Evolutionary conservation across 805 yeast genomes (phyloP).

Genomic region (Dipodascus albidus): DNA sequence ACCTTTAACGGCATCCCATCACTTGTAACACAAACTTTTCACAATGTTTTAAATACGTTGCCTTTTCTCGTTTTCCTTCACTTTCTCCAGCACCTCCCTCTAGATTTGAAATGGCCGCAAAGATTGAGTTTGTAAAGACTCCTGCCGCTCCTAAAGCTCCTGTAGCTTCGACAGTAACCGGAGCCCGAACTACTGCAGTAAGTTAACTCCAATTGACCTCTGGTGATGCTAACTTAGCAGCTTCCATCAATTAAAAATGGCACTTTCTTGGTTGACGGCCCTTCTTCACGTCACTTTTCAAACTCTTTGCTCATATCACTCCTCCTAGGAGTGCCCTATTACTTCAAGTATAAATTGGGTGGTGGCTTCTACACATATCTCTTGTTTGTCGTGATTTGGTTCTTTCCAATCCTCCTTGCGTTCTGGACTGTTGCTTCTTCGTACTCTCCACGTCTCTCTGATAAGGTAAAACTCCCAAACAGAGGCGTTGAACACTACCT

Average conservation of each 20-base stretch:
- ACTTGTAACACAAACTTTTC: no score
- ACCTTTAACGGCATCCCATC: no score
- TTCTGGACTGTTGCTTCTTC: slow-evolving; percentile 75
- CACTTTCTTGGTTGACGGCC: slow-evolving; percentile 85
- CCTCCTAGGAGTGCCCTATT: slow-evolving; percentile 48
- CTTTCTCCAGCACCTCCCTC: not conserved
- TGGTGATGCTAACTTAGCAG: slow-evolving; percentile 20
- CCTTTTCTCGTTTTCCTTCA: not conserved
- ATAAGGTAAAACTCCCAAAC: slow-evolving; percentile 64
- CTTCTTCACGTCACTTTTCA: slow-evolving; percentile 67
- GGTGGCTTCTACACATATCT: slow-evolving; percentile 51
- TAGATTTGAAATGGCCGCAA: not conserved
- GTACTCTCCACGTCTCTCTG: slow-evolving; percentile 70
- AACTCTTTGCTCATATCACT: slow-evolving; percentile 43
- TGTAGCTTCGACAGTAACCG: slow-evolving; percentile 33
- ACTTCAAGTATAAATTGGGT: slow-evolving; percentile 52
- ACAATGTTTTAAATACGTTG: not conserved
- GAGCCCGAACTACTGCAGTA: slow-evolving; percentile 40
- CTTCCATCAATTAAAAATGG: slow-evolving; percentile 72
- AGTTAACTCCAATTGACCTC: slow-evolving; percentile 13
- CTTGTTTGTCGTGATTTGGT: slow-evolving; percentile 42
- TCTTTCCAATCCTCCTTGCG: slow-evolving; percentile 63
- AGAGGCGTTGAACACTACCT: slow-evolving; percentile 69
- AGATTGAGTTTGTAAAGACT: slow-evolving; percentile 46
- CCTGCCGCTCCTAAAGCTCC: slow-evolving; percentile 40